A percentile compares a stretch with the other conserved stretches of the same genome.
phyloP scores from a whole-genome alignment of 2,329 filamentous ascomycete species.

The Hypomyces rosellus region DNA sequence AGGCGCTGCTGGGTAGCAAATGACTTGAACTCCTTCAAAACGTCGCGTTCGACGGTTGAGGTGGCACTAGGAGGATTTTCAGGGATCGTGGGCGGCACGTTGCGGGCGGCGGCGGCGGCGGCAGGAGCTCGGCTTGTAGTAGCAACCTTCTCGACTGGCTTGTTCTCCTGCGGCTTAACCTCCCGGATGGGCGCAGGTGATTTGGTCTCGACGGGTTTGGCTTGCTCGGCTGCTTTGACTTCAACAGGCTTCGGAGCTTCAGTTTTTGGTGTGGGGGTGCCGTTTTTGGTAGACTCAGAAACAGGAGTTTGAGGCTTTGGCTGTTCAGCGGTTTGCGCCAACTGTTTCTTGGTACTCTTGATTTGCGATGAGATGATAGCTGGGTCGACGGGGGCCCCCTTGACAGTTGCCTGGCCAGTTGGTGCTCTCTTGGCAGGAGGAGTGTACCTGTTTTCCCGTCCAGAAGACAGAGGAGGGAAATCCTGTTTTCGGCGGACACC shows the following conservation, averaged over 20 bases:
- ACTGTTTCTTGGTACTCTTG: constrained; percentile 37
- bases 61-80: constrained; percentile 43
- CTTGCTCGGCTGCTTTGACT: constrained; percentile 24
- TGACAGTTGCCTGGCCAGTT: constrained; percentile 63
- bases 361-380: constrained; percentile 88
- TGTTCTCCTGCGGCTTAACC: constrained; percentile 25
- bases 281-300: constrained; percentile 26
- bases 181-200: constrained; percentile 24
- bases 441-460: constrained; percentile 68
- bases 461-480: constrained; percentile 56
- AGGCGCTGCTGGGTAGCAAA: constrained; percentile 54
- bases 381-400: constrained; percentile 74
- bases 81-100: not conserved
- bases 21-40: constrained; percentile 56
- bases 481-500: constrained; percentile 74
- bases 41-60: constrained; percentile 55
- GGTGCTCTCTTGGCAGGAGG: constrained; percentile 83
- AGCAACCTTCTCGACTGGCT: constrained; percentile 22
- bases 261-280: constrained; percentile 18
- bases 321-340: constrained; percentile 13
- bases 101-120: constrained; percentile 3
- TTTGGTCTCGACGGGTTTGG: constrained; percentile 28
- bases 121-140: constrained; percentile 12
- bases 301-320: constrained; percentile 7
- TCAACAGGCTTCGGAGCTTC: constrained; percentile 20